Evolutionary conservation across 2,329 filamentous ascomycete genomes (phyloP), one percentile per base, ranked within the genome.

Genomic region (Fusarium piperis): DNA sequence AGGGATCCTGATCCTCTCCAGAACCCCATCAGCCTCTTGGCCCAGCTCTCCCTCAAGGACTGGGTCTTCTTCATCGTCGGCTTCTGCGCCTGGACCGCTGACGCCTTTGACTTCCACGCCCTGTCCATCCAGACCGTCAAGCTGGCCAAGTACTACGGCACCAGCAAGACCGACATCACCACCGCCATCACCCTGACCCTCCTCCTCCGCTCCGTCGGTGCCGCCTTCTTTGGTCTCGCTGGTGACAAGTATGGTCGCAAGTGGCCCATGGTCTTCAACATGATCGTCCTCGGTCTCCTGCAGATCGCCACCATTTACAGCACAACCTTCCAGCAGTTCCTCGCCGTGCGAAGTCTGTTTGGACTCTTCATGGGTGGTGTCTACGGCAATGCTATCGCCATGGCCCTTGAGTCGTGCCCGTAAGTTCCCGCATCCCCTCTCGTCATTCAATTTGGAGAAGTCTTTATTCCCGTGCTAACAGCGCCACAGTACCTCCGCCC

Each of bases 71-170:
- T 95, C 82, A 71, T 92, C 41, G 91, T 94, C 12, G 93, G 92
- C 4, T 90, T 95, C 77, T 81, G 87, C 35, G 91, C 92, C 16
- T 95, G 93, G 93, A 92, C 89, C 1, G 93, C 92, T 63, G 93
- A 95, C 79, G 93, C 93, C 4, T 95, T 95, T 79, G 93, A 94
- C 80, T 95, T 95, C 78, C 92, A 94, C 81, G 92, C 93, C 28
- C 85, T 95, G 10, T 93, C 91, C 6, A 93, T 95, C 71, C 93
- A 94, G 79, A 93, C 92, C 4, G 87, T 87, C 73, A 94, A 94
- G 81, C 84, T 95, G 26, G 87, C 85, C 53, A 74, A 83, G 41
- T 85, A 86, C 77, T 88, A 86, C 61, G 76, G 75, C 66, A 82
- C 81, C 18, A 84, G 83, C 57, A 89, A 88, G 68, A 93, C 92